Evolutionary conservation across 371 early-diverging fungal genomes (phyloP), one percentile per base, ranked within the genome.

Genomic region (Mucor saturninus): DNA sequence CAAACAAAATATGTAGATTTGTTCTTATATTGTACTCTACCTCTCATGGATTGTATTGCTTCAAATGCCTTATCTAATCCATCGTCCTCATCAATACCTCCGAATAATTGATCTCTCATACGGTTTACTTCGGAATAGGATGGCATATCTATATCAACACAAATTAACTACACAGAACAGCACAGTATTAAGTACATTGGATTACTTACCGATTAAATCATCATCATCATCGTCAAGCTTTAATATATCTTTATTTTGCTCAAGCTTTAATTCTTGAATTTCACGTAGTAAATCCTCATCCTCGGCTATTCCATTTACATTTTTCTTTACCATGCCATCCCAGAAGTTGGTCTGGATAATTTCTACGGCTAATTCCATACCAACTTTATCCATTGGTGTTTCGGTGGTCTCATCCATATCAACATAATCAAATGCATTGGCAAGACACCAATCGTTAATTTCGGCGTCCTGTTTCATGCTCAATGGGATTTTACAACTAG

Each of bases 311-410:
- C 71, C 61, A 50, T 68, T 55, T 32, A 60, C 61, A 57, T 73
- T 67, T 54, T 83, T 81, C 8, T 77, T 77, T 11, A 71, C 60
- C 77, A 89, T 65, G 2, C 89, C 90, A 55, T 90, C 90, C 93
- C 93, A 92, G 69, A 88, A 79, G 54, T 91, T 84, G 14, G 88
- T 80, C 54, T 89, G 84, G 51, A 92, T 62, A 9, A 88, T 87
- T 55, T 91, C 91, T 21, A 89, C 61, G 1, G 68, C 69, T 49
- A 81, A 39, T 8, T 67, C 74, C 26, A 67, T 67, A 6, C 81
- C 75, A 9, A 64, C 77, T 49, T 75, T 78, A 59, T 78, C 79
- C 62, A 75, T 51, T 6, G 67, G 64, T 5, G 60, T 64, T 13
- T 68, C 68, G 28, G 69, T 60, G 21, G 59, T 65, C 35, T 76